Evolutionary conservation across 1,139 yeast species (phyloP), one percentile per base, ranked within the genome.

Genomic region (Kodamaea anthophila): DNA sequence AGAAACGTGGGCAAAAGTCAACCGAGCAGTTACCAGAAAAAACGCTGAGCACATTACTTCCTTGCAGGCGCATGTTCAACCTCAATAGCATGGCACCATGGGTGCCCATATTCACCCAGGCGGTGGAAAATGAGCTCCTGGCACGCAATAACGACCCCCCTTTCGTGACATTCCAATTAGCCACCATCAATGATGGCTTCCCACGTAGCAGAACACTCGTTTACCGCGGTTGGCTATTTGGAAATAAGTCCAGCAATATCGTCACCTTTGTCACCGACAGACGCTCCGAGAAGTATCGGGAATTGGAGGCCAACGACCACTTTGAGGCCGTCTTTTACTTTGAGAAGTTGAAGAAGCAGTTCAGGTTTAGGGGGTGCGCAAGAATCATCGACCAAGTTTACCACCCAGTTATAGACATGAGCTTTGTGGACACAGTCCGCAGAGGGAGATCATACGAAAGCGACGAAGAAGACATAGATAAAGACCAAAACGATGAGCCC

Each of bases 271-370:
- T 82, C 25, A 79, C 94, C 2, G 95, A 85, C 54, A 64, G 67
- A 43, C 60, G 95, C 48, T 75, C 81, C 67, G 58, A 58, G 30
- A 85, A 85, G 51, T 69, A 70, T 43, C 53, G 58, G 14, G 84
- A 82, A 46, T 55, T 78, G 32, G 38, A 49, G 10, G 41, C 47
- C 15, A 70, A 72, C 44, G 74, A 77, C 39, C 58, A 64, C 33
- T 78, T 75, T 48, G 94, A 84, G 56, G 84, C 87, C 2, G 83
- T 85, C 34, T 83, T 82, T 49, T 81, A 82, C 60, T 80, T 83
- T 46, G 70, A 66, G 10, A 61, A 60, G 21, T 53, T 70, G 16
- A 70, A 70, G 47, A 78, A 72, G 47, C 94, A 84, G 56, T 79
- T 79, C 49, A 62, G 95, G 43, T 63, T 85, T 39, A 67, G 77